phyloP scores from a whole-genome alignment of 495 filamentous ascomycete genomes.

The Daldinia childiae region DNA sequence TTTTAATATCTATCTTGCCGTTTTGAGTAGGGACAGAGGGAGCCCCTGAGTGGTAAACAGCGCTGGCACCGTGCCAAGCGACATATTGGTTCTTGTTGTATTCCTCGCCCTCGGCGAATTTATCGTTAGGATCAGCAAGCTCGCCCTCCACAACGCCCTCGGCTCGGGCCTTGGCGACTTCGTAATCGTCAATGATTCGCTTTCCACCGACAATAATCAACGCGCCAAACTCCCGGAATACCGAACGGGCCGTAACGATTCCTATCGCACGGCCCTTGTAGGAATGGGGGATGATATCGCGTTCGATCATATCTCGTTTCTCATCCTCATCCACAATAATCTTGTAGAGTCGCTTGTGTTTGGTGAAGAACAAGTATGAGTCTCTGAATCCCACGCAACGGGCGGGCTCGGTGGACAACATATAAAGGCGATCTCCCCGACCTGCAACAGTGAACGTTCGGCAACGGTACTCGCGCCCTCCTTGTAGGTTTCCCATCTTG shows the following conservation, averaged over 20 bases:
- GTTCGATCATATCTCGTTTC: constrained; percentile 92
- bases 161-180: constrained; percentile 77
- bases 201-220: constrained; percentile 91
- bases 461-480: constrained; percentile 89
- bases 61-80: constrained; percentile 95
- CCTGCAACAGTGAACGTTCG: constrained; percentile 89
- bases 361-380: constrained; percentile 98
- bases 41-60: constrained; percentile 86
- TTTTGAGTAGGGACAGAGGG: constrained; percentile 79
- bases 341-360: constrained; percentile 93
- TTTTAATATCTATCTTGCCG: constrained; percentile 78
- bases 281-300: constrained; percentile 92
- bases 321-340: constrained; percentile 94
- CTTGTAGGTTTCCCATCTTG: constrained; percentile 80
- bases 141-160: constrained; percentile 90
- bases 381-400: constrained; percentile 96
- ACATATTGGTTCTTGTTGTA: constrained; percentile 98
- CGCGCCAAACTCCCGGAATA: constrained; percentile 96
- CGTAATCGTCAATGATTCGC: constrained; percentile 89
- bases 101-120: constrained; percentile 72
- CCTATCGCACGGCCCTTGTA: constrained; percentile 99
- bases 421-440: constrained; percentile 88
- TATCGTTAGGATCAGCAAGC: constrained; percentile 85
- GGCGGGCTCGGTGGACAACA: constrained; percentile 96
- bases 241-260: constrained; percentile 94